Base-by-base conservation (phyloP, 1,284 basidiomycete species). In the Cystobasidium slooffiae region DNA sequence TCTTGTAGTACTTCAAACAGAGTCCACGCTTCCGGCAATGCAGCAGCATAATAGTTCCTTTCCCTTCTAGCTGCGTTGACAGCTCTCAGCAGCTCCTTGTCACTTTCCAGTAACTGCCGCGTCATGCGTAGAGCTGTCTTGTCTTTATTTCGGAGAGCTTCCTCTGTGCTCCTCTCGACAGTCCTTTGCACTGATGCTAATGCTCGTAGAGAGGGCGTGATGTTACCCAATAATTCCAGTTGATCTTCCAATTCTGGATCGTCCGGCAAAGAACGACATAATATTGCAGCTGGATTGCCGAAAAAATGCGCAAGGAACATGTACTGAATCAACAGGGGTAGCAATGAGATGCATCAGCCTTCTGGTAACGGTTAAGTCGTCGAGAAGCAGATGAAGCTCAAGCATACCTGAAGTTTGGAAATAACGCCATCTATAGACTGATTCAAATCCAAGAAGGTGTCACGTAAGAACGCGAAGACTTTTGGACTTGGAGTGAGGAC, bases 391-490 rank as follows among this genome's bases (percentile, higher is more conserved):
- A 46, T 7, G 10, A 16, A 52, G 51, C 20, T 53, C 22, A 47
- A 14, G 49, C 62, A 20, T 20, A 73, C 70, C 31, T 73, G 62
- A 12, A 73, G 39, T 55, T 73, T 73, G 9, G 70, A 37, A 5
- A 73, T 59, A 1, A 73, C 62, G 10, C 59, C 70, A 37, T 73
- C 70, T 24, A 73, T 73, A 31, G 62, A 66, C 24, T 73, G 63
- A 31, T 73, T 39, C 46, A 62, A 37, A 24, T 73, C 62, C 53
- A 73, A 53, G 53, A 73, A 73, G 39, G 63, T 66, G 43, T 64
- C 63, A 20, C 70, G 70, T 3, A 73, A 44, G 49, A 62, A 53
- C 6, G 41, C 41, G 39, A 73, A 65, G 20, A 55, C 49, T 37
- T 58, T 53, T 24, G 62, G 39, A 43, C 70, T 49, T 16, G 53